These are phyloP conservation scores for Phaseolus lunatus DNA, from an alignment of 306 rosid genomes.

Conservation along the genomic window DNA sequence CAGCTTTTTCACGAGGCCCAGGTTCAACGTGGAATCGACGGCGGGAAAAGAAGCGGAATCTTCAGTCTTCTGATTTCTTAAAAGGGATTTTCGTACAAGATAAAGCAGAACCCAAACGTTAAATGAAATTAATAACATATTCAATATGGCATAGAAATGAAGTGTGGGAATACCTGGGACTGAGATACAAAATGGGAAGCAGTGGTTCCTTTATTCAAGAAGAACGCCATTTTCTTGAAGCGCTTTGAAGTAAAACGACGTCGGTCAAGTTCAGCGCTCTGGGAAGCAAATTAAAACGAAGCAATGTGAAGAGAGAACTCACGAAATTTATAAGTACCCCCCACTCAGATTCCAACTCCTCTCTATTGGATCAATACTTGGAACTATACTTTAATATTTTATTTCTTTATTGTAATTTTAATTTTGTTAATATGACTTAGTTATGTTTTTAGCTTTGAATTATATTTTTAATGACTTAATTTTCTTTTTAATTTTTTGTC, in stretches of 20 bases:
- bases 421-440: no score
- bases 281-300: neutral
- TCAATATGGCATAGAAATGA: neutral
- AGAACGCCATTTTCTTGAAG: slow-evolving; percentile 67
- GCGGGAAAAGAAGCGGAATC: slow-evolving; percentile 60
- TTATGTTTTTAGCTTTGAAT: no score
- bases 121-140: neutral
- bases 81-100: slow-evolving; percentile 22
- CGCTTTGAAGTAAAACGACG: slow-evolving; percentile 6
- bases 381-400: slow-evolving; percentile 9
- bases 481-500: no score
- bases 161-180: slow-evolving; percentile 49
- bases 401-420: no score
- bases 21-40: slow-evolving; percentile 80
- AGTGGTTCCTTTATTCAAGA: slow-evolving; percentile 60
- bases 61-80: slow-evolving; percentile 51
- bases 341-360: no score
- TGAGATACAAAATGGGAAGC: slow-evolving; percentile 73
- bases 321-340: neutral
- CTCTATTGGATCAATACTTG: slow-evolving; percentile 47
- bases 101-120: neutral
- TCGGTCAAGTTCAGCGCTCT: no score
- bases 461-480: no score
- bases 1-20: slow-evolving; percentile 90
- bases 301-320: neutral